Conservation (phyloP, 73 alveolate genomes). For the Halteria grandinella region DNA sequence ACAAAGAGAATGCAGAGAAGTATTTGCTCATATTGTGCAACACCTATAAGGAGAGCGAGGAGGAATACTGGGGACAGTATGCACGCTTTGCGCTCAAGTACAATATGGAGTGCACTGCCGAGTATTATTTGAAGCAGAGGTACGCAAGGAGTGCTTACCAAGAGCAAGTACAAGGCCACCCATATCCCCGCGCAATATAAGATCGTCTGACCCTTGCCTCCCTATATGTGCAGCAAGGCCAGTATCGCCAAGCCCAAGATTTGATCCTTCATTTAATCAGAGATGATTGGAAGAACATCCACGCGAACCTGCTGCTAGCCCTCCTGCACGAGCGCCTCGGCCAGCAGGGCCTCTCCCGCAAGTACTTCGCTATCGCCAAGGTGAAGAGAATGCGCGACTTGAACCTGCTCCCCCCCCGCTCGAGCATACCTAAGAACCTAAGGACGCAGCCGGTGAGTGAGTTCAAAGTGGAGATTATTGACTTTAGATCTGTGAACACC, state of each 20-base stretch:
- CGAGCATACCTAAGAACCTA: conserved; percentile 24
- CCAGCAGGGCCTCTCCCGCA: conserved; percentile 62
- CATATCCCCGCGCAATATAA: background rate
- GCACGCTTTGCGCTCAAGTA: background rate
- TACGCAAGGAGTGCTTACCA: no score
- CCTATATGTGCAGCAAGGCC: conserved; percentile 2
- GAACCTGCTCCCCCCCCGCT: conserved; percentile 42
- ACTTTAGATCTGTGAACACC: conserved; percentile 44
- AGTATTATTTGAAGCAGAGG: no score
- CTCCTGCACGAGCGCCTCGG: conserved; percentile 44
- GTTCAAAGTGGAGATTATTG: conserved; percentile 57
- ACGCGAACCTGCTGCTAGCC: conserved; percentile 52
- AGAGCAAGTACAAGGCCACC: background rate
- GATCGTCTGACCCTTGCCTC: background rate
- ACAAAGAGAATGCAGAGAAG: conserved; percentile 47
- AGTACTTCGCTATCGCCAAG: conserved; percentile 75
- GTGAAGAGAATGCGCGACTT: conserved; percentile 61
- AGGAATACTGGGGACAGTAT: background rate
- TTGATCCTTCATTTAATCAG: conserved; percentile 17
- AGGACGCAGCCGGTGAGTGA: conserved; percentile 43
- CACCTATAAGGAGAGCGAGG: background rate
- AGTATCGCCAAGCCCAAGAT: conserved; percentile 2
- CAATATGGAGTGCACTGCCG: no score
- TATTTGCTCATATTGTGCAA: background rate
- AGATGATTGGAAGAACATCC: conserved; percentile 40